phyloP scores from a whole-genome alignment of 257 asterid species.

The Craterostigma plantagineum region DNA sequence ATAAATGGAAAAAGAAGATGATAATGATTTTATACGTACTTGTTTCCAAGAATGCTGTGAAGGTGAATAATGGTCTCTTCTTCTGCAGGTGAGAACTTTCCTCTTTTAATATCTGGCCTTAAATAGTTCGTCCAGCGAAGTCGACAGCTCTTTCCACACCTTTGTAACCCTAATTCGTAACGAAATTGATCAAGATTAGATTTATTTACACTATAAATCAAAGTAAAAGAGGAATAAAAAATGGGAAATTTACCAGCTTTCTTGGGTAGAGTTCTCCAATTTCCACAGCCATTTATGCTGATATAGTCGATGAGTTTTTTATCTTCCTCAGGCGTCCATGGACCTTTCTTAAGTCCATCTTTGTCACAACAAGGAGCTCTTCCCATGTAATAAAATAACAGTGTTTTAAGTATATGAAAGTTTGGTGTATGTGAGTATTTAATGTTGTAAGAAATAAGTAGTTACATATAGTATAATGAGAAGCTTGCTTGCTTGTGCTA shows the following conservation, averaged over 20 bases:
- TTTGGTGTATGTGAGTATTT: too few species aligned
- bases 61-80: constrained; percentile 71
- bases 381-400: constrained; percentile 24
- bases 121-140: constrained; percentile 83
- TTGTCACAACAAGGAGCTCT: constrained; percentile 75
- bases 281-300: constrained; percentile 49
- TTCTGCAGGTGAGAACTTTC: constrained; percentile 62
- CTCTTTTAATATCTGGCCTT: constrained; percentile 69
- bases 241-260: constrained; percentile 56
- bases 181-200: neutral
- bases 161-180: constrained; percentile 32
- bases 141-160: constrained; percentile 84
- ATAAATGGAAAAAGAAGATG: neutral
- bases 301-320: constrained; percentile 40
- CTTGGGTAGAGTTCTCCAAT: constrained; percentile 73
- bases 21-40: constrained; percentile 20
- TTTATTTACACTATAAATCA: neutral
- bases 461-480: too few species aligned
- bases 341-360: constrained; percentile 72
- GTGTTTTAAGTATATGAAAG: too few species aligned
- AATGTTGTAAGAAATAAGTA: too few species aligned
- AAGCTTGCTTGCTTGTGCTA: too few species aligned
- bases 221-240: too few species aligned
- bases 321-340: constrained; percentile 82
- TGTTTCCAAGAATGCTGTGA: constrained; percentile 67